Base-by-base conservation (phyloP, 2,329 filamentous ascomycete species). In the Curvularia lunata region DNA sequence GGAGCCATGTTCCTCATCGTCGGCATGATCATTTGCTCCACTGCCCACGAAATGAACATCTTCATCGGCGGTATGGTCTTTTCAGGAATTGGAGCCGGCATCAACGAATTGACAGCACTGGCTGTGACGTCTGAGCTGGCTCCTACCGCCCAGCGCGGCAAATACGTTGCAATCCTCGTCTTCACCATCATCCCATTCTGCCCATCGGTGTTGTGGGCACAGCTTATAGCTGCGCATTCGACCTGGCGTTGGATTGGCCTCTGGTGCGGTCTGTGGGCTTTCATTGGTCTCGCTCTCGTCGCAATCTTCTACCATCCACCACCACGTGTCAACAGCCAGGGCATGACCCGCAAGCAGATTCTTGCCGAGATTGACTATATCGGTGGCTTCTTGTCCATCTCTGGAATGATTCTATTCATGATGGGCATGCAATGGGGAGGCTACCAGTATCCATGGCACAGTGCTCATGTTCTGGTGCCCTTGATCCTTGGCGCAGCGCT, bases 101-200 rank as follows among this genome's bases (percentile, higher is more conserved):
- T 90, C 65, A 86, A 86, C 65, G 87, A 90, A 71, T 76, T 90
- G 40, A 90, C 86, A 4, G 86, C 88, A 7, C 76, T 91, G 19
- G 87, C 88, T 38, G 88, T 83, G 23, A 88, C 87, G 1, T 85
- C 86, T 1, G 88, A 91, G 69, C 82, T 90, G 62, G 88, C 86
- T 0, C 88, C 88, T 1, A 86, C 85, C 5, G 78, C 82, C 5
- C 85, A 88, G 75, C 82, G 88, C 45, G 88, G 86, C 12, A 82
- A 82, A 67, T 89, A 88, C 68, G 83, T 88, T 30, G 83, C 84
- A 4, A 72, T 81, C 1, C 73, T 89, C 16, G 82, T 88, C 48
- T 83, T 87, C 66, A 86, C 83, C 52, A 86, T 88, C 57, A 65
- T 87, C 3, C 86, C 86, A 0, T 88, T 88, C 70, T 83, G 82